phyloP scores from a whole-genome alignment of 2,329 filamentous ascomycete genomes.

The Penicillium digitatum region DNA sequence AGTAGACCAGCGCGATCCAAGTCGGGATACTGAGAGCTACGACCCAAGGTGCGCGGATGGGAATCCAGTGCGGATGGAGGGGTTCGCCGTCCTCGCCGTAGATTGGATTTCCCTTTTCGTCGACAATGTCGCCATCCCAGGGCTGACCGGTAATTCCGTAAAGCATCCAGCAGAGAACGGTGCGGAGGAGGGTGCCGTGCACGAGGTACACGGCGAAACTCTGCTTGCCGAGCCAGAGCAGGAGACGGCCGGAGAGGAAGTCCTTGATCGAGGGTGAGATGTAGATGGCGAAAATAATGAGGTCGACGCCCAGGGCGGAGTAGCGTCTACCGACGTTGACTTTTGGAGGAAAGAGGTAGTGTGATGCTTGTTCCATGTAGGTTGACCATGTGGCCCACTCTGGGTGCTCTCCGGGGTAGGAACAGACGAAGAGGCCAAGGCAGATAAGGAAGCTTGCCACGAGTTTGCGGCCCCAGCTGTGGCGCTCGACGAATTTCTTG shows the following conservation, averaged over 20 bases:
- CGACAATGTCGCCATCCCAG: slow-evolving; percentile 30
- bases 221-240: slow-evolving; percentile 54
- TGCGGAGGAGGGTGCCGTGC: slow-evolving; percentile 53
- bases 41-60: slow-evolving; percentile 38
- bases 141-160: slow-evolving; percentile 50
- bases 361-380: slow-evolving; percentile 40
- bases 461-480: slow-evolving; percentile 39
- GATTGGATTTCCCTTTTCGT: slow-evolving; percentile 16
- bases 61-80: slow-evolving; percentile 43
- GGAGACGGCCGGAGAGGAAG: slow-evolving; percentile 49
- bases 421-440: slow-evolving; percentile 47
- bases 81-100: slow-evolving; percentile 39
- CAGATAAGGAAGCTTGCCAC: slow-evolving; percentile 39
- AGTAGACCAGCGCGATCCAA: slow-evolving; percentile 48
- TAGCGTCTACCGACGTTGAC: slow-evolving; percentile 46
- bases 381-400: slow-evolving; percentile 51
- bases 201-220: slow-evolving; percentile 55
- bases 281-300: slow-evolving; percentile 50
- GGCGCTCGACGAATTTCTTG: slow-evolving; percentile 45
- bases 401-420: slow-evolving; percentile 51
- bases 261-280: slow-evolving; percentile 49
- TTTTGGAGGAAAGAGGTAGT: slow-evolving; percentile 47
- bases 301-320: slow-evolving; percentile 48
- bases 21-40: slow-evolving; percentile 45
- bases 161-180: slow-evolving; percentile 50